Evolutionary conservation across 495 filamentous ascomycete species (phyloP), one percentile per base, ranked within the genome.

Genomic region (Lasiosphaeriaceae sp.): DNA sequence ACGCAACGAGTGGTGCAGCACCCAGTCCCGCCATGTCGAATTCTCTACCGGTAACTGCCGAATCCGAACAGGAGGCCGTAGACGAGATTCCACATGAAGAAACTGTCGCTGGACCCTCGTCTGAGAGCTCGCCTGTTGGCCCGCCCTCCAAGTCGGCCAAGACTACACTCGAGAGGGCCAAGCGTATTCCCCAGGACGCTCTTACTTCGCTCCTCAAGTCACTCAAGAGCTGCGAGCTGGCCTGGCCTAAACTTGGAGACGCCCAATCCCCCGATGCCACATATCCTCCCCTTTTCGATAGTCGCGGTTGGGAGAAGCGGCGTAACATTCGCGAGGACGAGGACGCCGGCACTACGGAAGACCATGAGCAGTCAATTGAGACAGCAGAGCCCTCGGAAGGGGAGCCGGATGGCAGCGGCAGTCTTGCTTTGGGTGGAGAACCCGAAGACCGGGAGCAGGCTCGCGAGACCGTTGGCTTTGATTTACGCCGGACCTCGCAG

Each of bases 381-480:
- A 64, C 64, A 17, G 60, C 65, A 11, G 74, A 71, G 31, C 68
- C 71, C 6, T 77, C 76, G 0, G 77, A 79, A 46, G 72, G 68
- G 39, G 79, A 83, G 46, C 83, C 84, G 2, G 90, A 90, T 65
- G 90, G 87, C 66, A 90, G 91, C 47, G 77, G 77, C 11, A 97
- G 92, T 66, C 78, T 95, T 34, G 90, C 93, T 52, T 79, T 97
- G 17, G 92, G 92, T 52, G 92, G 92, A 9, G 92, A 96, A 63
- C 92, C 92, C 0, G 92, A 97, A 63, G 90, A 90, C 61, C 79
- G 81, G 56, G 82, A 83, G 12, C 74, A 71, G 43, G 65, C 64
- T 45, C 80, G 80, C 41, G 80, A 83, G 46, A 61, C 73, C 22
- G 78, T 84, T 57, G 78, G 79, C 12, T 79, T 73, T 29, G 74